phyloP scores from a whole-genome alignment of 2,329 filamentous ascomycete species.

The Colletotrichum camelliae region DNA sequence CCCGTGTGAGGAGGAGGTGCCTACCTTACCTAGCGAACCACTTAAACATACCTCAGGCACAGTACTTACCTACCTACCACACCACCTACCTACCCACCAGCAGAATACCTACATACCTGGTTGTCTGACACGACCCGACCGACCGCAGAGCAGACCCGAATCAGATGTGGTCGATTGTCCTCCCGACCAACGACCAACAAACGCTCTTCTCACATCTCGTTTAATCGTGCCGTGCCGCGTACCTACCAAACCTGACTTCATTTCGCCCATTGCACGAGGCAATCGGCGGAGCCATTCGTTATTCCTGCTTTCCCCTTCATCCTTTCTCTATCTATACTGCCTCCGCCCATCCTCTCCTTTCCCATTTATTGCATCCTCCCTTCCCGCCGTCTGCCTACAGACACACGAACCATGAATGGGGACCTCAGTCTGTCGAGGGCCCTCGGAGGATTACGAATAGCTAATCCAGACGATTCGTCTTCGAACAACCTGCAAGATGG shows the following conservation, averaged over 20 bases:
- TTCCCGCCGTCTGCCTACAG: neutral
- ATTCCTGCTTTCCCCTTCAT: neutral
- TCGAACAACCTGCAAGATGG: neutral
- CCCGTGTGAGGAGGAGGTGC: neutral
- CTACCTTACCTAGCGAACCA: neutral
- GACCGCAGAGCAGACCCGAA: neutral
- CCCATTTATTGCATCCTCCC: neutral
- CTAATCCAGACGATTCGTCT: slow-evolving; percentile 76
- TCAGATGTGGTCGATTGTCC: neutral
- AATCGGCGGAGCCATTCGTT: neutral
- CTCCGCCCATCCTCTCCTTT: neutral
- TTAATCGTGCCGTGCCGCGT: slow-evolving; percentile 7
- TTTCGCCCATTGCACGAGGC: neutral
- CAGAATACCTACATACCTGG: neutral
- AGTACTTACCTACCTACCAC: neutral
- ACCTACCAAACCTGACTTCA: slow-evolving; percentile 3
- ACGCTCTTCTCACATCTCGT: neutral
- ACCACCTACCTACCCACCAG: neutral
- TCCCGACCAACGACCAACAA: neutral
- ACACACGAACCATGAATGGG: slow-evolving; percentile 74
- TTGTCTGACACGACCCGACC: neutral
- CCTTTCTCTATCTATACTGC: neutral
- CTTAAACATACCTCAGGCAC: neutral
- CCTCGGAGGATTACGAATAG: slow-evolving; percentile 92
- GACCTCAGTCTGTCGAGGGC: slow-evolving; percentile 92